Conservation (phyloP, 2,329 filamentous ascomycete genomes). For the Verticillium albo-atrum region DNA sequence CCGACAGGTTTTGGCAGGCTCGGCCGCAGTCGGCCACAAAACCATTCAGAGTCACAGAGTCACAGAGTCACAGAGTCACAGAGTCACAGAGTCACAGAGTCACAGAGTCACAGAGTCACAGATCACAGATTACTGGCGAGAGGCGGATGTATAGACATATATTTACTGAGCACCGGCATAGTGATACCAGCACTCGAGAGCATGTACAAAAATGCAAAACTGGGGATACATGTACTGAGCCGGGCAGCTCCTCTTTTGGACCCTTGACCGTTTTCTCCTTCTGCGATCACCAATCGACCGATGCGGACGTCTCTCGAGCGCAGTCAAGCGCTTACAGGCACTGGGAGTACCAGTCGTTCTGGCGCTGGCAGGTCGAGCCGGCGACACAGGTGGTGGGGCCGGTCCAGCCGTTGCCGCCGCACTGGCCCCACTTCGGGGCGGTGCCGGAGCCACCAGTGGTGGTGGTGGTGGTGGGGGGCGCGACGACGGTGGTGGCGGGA, state of each 20-base stretch:
- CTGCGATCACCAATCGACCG: background rate
- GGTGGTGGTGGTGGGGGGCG: conserved; percentile 7
- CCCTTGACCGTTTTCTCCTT: background rate
- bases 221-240: background rate
- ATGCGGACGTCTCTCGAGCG: background rate
- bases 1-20: too few species aligned
- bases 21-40: too few species aligned
- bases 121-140: too few species aligned
- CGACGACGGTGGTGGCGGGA: conserved; percentile 5
- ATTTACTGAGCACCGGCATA: conserved; percentile 4
- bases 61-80: too few species aligned
- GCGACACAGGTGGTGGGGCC: conserved; percentile 30
- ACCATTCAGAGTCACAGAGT: too few species aligned
- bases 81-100: too few species aligned
- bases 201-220: conserved; percentile 1
- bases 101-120: background rate
- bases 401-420: conserved; percentile 28
- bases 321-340: conserved; percentile 25
- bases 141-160: conserved; percentile 10
- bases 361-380: conserved; percentile 28
- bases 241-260: conserved; percentile 4
- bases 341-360: conserved; percentile 37
- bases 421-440: conserved; percentile 28
- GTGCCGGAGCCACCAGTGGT: conserved; percentile 9
- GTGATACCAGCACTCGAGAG: background rate